Evolutionary conservation across 163 green algal species (phyloP).

Genomic region (Scenedesmus sp.): DNA sequence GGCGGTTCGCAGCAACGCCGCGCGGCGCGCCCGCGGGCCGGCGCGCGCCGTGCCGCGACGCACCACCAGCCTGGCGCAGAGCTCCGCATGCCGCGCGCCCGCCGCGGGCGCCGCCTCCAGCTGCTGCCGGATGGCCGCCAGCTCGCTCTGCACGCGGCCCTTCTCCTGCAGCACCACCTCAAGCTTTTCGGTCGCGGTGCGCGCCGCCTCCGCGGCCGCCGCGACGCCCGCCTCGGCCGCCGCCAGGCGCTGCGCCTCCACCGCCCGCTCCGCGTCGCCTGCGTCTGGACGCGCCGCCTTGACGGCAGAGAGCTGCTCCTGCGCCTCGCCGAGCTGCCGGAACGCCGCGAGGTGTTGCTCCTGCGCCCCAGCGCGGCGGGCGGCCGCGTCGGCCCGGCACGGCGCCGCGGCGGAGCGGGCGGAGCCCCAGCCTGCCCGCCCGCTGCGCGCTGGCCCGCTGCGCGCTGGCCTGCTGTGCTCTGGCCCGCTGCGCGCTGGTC

Average conservation of each 20-base stretch:
- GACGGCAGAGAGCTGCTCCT: constrained; percentile 31
- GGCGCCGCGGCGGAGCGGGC: no score
- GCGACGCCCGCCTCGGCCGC: constrained; percentile 19
- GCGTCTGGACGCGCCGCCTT: constrained; percentile 8
- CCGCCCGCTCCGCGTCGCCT: background rate
- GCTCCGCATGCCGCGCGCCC: constrained; percentile 21
- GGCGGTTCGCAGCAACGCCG: no score
- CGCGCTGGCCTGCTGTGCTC: no score
- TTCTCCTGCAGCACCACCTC: constrained; percentile 34
- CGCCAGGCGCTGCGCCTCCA: constrained; percentile 20
- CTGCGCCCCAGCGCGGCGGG: constrained; percentile 5
- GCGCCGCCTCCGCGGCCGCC: constrained; percentile 19
- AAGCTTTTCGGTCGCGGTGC: constrained; percentile 17
- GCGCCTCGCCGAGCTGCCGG: constrained; percentile 4
- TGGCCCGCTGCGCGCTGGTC: no score
- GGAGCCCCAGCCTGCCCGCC: no score
- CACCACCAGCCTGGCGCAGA: constrained; percentile 13
- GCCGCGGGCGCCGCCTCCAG: constrained; percentile 7
- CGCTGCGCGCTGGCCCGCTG: no score
- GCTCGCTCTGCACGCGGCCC: constrained; percentile 33
- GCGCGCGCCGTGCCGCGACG: background rate
- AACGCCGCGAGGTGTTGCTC: constrained; percentile 11
- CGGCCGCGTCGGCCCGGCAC: no score
- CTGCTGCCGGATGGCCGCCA: constrained; percentile 31
- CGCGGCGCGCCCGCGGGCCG: no score